Evolutionary conservation across 2,329 filamentous ascomycete species (phyloP), one percentile per base, ranked within the genome.

Genomic region (Bimuria novae-zelandiae): DNA sequence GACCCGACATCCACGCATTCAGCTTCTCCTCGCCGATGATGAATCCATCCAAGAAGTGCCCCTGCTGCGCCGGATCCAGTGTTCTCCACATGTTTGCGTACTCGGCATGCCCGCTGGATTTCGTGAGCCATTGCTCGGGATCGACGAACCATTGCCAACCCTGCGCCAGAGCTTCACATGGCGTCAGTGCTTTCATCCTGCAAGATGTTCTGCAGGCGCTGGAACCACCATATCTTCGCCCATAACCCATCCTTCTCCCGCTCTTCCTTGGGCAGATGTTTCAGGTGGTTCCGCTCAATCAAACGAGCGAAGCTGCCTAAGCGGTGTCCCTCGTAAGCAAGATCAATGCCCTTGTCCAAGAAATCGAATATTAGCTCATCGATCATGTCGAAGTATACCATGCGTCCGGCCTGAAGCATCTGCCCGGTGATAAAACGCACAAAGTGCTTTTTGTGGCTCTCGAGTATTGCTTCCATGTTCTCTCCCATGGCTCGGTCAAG

Each of bases 91-190:
- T 11, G n/a, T 35, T 4, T 7, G 33, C 29, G 36, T 27, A 30
- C 27, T 36, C 30, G 8, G 17, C 8, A 3, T n/a, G 32, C 10
- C 17, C 25, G 17, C 16, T 3, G 30, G 21, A 39, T 32, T 27
- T 40, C 1, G 45, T 23, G 6, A 39, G 51, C 32, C 30, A 49
- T 14, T 54, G 45, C 22, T 49, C 39, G 2, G 51, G 44, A 39
- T 44, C 33, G 19, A 46, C 8, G 30, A 54, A 54, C 51, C 29
- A 46, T 7, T 27, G 12, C 32, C 40, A 54, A 3, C 51, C 51
- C 29, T 48, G 21, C 2, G 32, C 5, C 3, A 50, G 12, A 27
- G 49, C 27, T 19, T 53, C 22, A 22, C 39, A 25, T 7, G 51
- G 7, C 14, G 27, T 50, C 2, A n/a, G 25, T 7, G 1, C 16